Evolutionary conservation across 1,139 yeast genomes (phyloP).

Genomic region (Meyerozyma sp.): DNA sequence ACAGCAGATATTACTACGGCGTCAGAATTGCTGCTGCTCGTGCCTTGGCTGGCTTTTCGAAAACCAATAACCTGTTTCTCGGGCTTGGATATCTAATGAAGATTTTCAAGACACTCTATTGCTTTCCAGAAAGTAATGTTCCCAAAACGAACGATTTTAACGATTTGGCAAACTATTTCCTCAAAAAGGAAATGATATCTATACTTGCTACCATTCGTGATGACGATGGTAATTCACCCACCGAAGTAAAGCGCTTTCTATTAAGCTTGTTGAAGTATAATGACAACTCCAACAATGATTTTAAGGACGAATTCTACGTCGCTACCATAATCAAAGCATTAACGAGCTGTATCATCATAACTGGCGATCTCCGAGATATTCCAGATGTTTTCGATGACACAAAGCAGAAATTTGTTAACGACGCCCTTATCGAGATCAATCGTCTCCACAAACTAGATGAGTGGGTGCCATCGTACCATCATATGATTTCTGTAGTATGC

Average conservation of each 20-base stretch:
- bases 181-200: slow-evolving; percentile 63
- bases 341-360: slow-evolving; percentile 32
- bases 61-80: slow-evolving; percentile 53
- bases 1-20: slow-evolving; percentile 81
- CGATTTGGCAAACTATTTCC: slow-evolving; percentile 59
- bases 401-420: slow-evolving; percentile 19
- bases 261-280: slow-evolving; percentile 74
- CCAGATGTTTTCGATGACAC: slow-evolving; percentile 2
- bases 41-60: slow-evolving; percentile 68
- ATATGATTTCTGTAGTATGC: slow-evolving; percentile 52
- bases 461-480: slow-evolving; percentile 77
- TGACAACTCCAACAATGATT: slow-evolving; percentile 77
- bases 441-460: slow-evolving; percentile 77
- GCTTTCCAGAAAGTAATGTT: slow-evolving; percentile 60
- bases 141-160: slow-evolving; percentile 81
- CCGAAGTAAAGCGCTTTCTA: slow-evolving; percentile 55
- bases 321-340: slow-evolving; percentile 54
- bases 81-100: slow-evolving; percentile 71
- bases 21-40: slow-evolving; percentile 82
- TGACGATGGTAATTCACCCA: slow-evolving; percentile 63
- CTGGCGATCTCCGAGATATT: slow-evolving; percentile 30
- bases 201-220: slow-evolving; percentile 61
- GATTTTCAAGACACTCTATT: slow-evolving; percentile 65
- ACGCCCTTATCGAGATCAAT: slow-evolving; percentile 47
- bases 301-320: slow-evolving; percentile 68